A percentile compares a stretch with the other conserved stretches of the same genome.
Conservation (phyloP, 2,329 filamentous ascomycete species). For the Diaporthe sp. region DNA sequence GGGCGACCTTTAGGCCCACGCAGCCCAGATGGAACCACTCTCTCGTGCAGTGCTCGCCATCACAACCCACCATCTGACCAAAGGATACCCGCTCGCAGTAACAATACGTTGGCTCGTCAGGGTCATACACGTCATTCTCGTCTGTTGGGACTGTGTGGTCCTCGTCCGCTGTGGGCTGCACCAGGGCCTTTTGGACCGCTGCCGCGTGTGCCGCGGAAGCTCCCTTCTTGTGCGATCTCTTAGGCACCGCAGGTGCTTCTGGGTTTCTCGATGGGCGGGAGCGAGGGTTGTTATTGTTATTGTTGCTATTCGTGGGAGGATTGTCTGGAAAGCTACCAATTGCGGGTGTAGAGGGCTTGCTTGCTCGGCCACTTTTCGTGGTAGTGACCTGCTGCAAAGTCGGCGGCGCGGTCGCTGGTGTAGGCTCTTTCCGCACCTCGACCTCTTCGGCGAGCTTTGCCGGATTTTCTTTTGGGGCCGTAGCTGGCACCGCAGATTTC, state of each 20-base stretch:
- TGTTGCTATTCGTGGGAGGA: conserved; percentile 26
- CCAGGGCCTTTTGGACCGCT: conserved; percentile 50
- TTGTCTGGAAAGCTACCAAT: conserved; percentile 67
- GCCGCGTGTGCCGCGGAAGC: conserved; percentile 52
- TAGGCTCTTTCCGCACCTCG: conserved; percentile 54
- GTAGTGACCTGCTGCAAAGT: conserved; percentile 51
- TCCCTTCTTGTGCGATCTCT: conserved; percentile 70
- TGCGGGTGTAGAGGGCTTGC: conserved; percentile 74
- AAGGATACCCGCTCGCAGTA: conserved; percentile 85
- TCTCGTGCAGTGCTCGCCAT: conserved; percentile 75
- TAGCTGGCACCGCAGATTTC: conserved; percentile 39
- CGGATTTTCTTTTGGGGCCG: conserved; percentile 46
- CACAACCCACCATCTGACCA: conserved; percentile 87
- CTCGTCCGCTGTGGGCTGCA: conserved; percentile 41
- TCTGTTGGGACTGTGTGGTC: conserved; percentile 42
- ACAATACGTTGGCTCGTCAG: conserved; percentile 80
- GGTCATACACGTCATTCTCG: conserved; percentile 71
- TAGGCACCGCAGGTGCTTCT: conserved; percentile 51
- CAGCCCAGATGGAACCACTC: conserved; percentile 90
- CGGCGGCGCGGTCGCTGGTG: conserved; percentile 50
- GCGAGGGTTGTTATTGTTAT: conserved; percentile 50
- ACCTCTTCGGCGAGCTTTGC: conserved; percentile 56
- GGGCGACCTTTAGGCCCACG: conserved; percentile 81
- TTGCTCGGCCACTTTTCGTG: conserved; percentile 70
- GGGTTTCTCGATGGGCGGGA: conserved; percentile 64